Conservation (phyloP, 345 rosid species). For the Melastoma malabathricum region DNA sequence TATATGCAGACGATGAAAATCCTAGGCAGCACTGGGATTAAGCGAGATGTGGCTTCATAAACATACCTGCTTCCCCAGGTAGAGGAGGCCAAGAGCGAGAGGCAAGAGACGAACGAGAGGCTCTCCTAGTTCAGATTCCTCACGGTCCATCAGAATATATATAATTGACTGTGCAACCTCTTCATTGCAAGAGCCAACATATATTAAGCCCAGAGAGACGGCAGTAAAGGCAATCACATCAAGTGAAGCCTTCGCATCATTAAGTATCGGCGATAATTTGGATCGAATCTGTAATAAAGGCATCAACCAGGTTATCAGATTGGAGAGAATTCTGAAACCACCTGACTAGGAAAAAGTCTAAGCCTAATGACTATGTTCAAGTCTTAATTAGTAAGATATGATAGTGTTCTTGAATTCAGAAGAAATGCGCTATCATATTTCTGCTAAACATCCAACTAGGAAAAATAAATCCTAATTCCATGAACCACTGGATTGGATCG, state of each 20-base stretch:
- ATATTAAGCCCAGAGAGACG: constrained; percentile 80
- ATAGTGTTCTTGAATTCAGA: too few species aligned
- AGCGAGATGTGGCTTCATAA: background rate
- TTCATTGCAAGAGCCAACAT: constrained; percentile 91
- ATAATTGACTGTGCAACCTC: constrained; percentile 88
- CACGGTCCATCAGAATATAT: constrained; percentile 75
- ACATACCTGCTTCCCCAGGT: constrained; percentile 91
- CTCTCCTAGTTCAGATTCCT: constrained; percentile 69
- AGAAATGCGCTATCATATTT: too few species aligned
- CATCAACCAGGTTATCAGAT: too few species aligned
- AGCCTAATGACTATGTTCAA: too few species aligned
- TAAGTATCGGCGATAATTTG: constrained; percentile 52
- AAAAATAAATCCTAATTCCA: background rate
- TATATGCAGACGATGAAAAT: too few species aligned
- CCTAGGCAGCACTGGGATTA: too few species aligned
- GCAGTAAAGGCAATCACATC: constrained; percentile 86
- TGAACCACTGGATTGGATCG: background rate
- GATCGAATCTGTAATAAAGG: constrained; percentile 36
- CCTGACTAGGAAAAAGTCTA: too few species aligned
- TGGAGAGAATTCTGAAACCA: too few species aligned
- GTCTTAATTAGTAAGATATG: too few species aligned
- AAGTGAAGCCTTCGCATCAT: constrained; percentile 55
- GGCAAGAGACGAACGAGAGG: constrained; percentile 77
- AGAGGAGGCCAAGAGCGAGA: constrained; percentile 89
- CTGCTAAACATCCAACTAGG: too few species aligned